phyloP scores from a whole-genome alignment of 257 asterid species.

The Solanum pimpinellifolium region DNA sequence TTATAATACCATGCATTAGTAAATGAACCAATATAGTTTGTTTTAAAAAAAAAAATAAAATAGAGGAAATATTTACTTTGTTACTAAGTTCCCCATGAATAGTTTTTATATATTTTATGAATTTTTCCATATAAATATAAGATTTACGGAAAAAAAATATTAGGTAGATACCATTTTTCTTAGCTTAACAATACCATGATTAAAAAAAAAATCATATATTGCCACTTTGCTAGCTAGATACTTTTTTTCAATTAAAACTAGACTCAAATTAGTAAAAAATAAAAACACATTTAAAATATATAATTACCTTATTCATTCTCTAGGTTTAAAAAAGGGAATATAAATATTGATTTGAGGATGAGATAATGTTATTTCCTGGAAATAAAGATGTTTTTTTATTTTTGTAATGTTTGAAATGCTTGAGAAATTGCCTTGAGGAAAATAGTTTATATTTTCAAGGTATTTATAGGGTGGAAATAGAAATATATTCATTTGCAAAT shows the following conservation, averaged over 20 bases:
- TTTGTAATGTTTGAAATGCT: neutral
- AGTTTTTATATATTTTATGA: neutral
- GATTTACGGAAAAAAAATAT: neutral
- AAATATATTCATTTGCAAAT: neutral
- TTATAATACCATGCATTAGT: neutral
- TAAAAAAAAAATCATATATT: neutral
- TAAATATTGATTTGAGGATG: neutral
- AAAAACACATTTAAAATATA: neutral
- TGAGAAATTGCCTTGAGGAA: neutral
- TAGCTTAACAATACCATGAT: neutral
- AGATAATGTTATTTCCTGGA: neutral
- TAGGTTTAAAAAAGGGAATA: neutral
- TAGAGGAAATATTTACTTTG: neutral
- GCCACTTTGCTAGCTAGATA: neutral
- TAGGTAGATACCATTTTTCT: too few species aligned
- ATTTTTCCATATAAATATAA: neutral
- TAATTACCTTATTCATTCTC: neutral
- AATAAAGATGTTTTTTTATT: neutral
- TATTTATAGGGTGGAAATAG: neutral
- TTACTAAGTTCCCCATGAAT: neutral
- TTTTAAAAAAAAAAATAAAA: neutral
- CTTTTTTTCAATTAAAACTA: neutral
- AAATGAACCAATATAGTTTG: neutral
- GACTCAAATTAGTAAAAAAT: neutral
- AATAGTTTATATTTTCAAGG: neutral